Conservation (phyloP, 129 eudicot species). For the Gnaphalium uliginosum region DNA sequence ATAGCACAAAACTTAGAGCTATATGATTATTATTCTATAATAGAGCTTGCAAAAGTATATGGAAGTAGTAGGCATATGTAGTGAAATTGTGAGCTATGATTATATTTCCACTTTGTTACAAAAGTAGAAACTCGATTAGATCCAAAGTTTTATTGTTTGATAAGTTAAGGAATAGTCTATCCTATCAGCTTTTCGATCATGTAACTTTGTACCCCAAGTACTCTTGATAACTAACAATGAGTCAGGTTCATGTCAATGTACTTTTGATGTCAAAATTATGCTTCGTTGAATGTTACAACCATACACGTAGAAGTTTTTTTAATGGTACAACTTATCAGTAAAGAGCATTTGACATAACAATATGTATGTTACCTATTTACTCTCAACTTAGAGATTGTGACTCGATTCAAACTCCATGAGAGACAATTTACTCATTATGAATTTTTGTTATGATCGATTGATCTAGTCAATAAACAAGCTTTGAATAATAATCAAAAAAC, state of each 20-base stretch:
- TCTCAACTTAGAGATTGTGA: background rate
- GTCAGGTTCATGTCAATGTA: slow-evolving; percentile 19
- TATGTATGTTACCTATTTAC: background rate
- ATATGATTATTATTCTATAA: background rate
- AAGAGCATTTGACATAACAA: too few relatives aligned
- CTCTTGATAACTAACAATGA: slow-evolving; percentile 21
- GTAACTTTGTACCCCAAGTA: slow-evolving; percentile 20
- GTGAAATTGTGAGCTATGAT: background rate
- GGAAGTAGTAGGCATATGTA: background rate
- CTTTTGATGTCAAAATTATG: background rate
- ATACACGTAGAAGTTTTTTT: background rate
- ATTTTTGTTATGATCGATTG: too few relatives aligned
- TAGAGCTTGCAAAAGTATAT: too few relatives aligned
- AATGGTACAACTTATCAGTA: too few relatives aligned
- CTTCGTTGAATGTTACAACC: background rate
- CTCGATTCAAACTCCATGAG: too few relatives aligned
- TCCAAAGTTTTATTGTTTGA: slow-evolving; percentile 18
- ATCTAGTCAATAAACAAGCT: too few relatives aligned
- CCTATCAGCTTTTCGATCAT: slow-evolving; percentile 26
- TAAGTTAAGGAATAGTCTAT: slow-evolving; percentile 25
- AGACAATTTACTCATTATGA: too few relatives aligned
- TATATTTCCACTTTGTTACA: slow-evolving; percentile 26
- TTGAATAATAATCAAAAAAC: too few relatives aligned
- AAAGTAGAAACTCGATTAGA: slow-evolving; percentile 26
- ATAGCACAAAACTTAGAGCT: slow-evolving; percentile 2